Base-by-base conservation (phyloP, 176 grass and related monocot genomes). In the Coix lacrymajobi region DNA sequence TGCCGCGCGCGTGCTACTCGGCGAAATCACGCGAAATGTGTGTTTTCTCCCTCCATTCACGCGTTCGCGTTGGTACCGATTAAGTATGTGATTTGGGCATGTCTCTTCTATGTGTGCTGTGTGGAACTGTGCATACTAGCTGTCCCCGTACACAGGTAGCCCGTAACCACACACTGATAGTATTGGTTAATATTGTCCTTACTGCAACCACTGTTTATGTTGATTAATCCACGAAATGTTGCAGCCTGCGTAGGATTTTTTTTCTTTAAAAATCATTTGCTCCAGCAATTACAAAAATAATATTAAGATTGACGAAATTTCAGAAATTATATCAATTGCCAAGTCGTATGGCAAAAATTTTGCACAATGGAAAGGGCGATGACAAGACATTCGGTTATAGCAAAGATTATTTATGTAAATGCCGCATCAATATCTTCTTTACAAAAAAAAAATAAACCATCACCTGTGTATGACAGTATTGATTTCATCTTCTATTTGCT, bases 11-110 rank as follows among this genome's bases (percentile, higher is more conserved):
- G 29, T 17, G 74, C 68, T 60, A 60, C 66, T 78, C 37, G 45
- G 72, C 4, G 30, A 31, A 32, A 73, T 73, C 70, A 32, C 43
- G 44, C 46, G 41, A 73, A 73, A 49, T 90, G 83, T 57, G 44
- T 85, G 34, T 37, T 46, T 48, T 62, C 40, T 46, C 25, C 38
- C n/a, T 52, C 66, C 19, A 58, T 71, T 78, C 80, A 26, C 25
- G 43, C 65, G 9, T 25, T 22, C 52, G 49, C 36, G 22, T 49
- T 69, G 2, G 31, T 41, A 22, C 62, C 40, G 49, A 64, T 56
- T 79, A 61, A 25, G 62, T 75, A 65, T 49, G 76, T 6, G 22
- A 69, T 69, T 76, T 39, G 5, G 32, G 32, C 49, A 51, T 61
- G 62, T 51, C 7, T 31, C n/a, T n/a, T n/a, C 38, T 30, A 8